Evolutionary conservation across 768 basidiomycete genomes (phyloP), one percentile per base, ranked within the genome.

Genomic region (Austroboletus eburneus): DNA sequence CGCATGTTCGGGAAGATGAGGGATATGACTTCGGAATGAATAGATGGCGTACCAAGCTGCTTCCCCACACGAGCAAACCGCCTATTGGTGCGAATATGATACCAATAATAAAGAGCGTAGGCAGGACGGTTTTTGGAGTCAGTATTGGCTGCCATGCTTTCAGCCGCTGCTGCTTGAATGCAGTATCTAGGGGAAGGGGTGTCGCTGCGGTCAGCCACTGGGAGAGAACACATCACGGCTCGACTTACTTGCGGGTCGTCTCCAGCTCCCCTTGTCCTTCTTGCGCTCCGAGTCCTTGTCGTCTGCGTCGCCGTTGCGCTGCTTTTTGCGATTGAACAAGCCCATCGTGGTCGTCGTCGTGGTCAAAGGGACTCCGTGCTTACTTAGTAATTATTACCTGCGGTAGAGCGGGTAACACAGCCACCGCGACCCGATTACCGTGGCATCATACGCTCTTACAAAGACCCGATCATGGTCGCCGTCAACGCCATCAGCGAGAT

Each of bases 101-200:
- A 37, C 91, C 96, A 57, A 98, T 83, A 61, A 97, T 81, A 69
- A 99, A 94, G 38, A 99, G 79, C 1, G 93, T 95, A 3, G 96
- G 96, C 14, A 99, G 79, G 18, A 99, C 96, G 2, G 93, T 96
- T 69, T 94, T 94, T 5, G 96, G 96, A 5, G 94, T 97, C 39
- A 98, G 78, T 64, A 99, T 98, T 9, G 96, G 96, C 76, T 99
- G 96, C 96, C 96, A 99, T 62, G 96, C 96, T 73, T 97, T 98
- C 63, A 99, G 80, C 46, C 96, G 87, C 69, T 99, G 96, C 68
- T 99, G 96, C 72, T 96, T 98, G 80, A 96, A 97, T 33, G 94
- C 95, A 49, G 94, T 97, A 70, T 97, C 92, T 96, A 13, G 46
- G 13, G 13, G 14, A 10, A 18, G 20, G 35, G 30, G 39, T 12